Evolutionary conservation across 331 rosid species (phyloP).

Genomic region (Malus hybrid): DNA sequence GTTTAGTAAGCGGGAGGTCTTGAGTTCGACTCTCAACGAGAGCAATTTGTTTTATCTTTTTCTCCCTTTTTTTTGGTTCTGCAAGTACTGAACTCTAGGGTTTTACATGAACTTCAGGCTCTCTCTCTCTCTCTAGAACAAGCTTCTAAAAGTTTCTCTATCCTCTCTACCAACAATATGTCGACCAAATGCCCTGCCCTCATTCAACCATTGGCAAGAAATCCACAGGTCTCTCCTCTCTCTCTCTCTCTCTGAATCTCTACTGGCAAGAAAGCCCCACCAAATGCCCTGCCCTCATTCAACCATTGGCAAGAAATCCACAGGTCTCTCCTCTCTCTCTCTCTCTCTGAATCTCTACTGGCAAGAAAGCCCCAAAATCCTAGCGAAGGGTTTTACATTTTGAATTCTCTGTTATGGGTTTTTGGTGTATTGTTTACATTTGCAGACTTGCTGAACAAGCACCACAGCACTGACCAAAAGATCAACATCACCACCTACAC

Average conservation of each 20-base stretch:
- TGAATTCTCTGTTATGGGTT: not conserved
- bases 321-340: no score
- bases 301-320: no score
- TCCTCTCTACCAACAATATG: conserved; percentile 19
- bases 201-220: conserved; percentile 53
- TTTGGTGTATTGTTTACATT: not conserved
- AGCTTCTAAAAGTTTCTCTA: not conserved
- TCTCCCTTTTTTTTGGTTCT: not conserved
- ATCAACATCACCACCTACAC: conserved; percentile 45
- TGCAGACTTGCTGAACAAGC: conserved; percentile 54
- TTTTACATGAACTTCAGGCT: not conserved
- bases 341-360: not conserved
- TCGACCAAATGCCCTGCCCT: conserved; percentile 54
- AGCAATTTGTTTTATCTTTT: conserved; percentile 14
- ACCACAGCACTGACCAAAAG: conserved; percentile 49
- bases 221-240: no score
- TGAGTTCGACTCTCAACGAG: conserved; percentile 90
- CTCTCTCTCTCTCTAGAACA: not conserved
- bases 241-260: not conserved
- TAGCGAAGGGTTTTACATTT: not conserved
- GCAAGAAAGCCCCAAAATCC: not conserved
- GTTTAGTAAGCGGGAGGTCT: conserved; percentile 96
- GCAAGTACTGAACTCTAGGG: not conserved
- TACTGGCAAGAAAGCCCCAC: not conserved
- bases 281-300: no score